Percentiles rank a stretch among this genome's conserved stretches.
Conservation (phyloP, 306 rosid genomes). For the Fagus sylvatica region DNA sequence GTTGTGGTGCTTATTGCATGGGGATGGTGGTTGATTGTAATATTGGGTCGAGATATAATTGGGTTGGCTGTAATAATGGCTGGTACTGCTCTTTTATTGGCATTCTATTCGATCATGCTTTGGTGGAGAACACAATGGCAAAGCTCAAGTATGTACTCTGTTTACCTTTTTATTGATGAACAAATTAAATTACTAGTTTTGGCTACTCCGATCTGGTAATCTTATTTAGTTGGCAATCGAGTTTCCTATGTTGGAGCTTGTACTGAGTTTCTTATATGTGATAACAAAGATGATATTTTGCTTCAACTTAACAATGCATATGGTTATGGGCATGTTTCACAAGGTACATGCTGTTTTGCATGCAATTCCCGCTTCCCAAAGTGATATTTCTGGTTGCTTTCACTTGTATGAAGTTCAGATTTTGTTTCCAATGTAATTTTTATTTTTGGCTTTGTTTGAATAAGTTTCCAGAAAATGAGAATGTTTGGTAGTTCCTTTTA, state of each 20-base stretch:
- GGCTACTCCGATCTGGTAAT: not conserved
- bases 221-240: not conserved
- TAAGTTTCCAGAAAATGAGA: no score
- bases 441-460: no score
- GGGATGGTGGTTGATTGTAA: conserved; percentile 93
- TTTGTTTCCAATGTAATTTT: no score
- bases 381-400: no score
- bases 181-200: conserved; percentile 11
- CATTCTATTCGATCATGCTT: conserved; percentile 97
- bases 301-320: no score
- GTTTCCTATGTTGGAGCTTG: not conserved
- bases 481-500: no score
- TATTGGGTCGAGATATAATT: conserved; percentile 92
- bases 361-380: no score
- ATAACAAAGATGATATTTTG: not conserved
- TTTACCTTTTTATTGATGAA: conserved; percentile 19
- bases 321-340: no score
- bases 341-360: no score
- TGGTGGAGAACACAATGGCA: conserved; percentile 99
- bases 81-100: conserved; percentile 94
- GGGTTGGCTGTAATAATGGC: conserved; percentile 99
- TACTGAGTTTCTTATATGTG: not conserved
- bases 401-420: no score
- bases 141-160: conserved; percentile 90
- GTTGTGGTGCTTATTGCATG: conserved; percentile 74